Base-by-base conservation (phyloP, 805 yeast genomes). In the Candida ipomoeae region DNA sequence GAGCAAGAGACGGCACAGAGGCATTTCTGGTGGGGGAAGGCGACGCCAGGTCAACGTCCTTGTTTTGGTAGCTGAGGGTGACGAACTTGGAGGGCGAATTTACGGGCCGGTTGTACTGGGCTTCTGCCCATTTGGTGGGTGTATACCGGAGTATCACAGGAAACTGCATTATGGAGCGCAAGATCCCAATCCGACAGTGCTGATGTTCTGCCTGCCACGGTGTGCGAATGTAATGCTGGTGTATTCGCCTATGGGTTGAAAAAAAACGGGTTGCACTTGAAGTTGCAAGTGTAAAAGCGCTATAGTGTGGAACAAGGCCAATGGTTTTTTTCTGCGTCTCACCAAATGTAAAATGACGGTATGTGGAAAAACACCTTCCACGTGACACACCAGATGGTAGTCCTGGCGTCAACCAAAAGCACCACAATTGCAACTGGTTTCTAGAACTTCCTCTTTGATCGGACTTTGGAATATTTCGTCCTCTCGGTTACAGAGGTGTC, bases 101-200 rank as follows among this genome's bases (percentile, higher is more conserved):
- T 11, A 18, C 33, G 17, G 21, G 13, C 13, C 32, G 49, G 17
- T 36, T 43, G 29, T 40, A 13, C 6, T 46, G 46, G 14, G 52
- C 40, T 39, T 54, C 56, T 13, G 54, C 41, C 61, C 59, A 57
- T 36, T 53, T 54, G 11, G 43, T 51, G 15, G 59, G 59, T 23
- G 41, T 50, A 32, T 55, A 57, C n/a, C 50, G 52, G n/a, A 57
- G 23, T 15, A 51, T 49, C 26, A 57, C 58, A 11, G 41, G 37
- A n/a, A 20, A 42, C 10, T 42, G 36, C 46, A 42, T 32, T 10
- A 10, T 11, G 36, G 18, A n/a, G 31, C 21, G 21, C 40, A 15
- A 21, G 34, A 15, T 35, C 15, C 40, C 40, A 15, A 8, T 35
- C 6, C 3, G n/a, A 40, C 23, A 7, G n/a, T 8, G n/a, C 21